These are phyloP conservation scores for Podospora conica DNA, from an alignment of 495 filamentous ascomycete genomes.

Conservation along the genomic window DNA sequence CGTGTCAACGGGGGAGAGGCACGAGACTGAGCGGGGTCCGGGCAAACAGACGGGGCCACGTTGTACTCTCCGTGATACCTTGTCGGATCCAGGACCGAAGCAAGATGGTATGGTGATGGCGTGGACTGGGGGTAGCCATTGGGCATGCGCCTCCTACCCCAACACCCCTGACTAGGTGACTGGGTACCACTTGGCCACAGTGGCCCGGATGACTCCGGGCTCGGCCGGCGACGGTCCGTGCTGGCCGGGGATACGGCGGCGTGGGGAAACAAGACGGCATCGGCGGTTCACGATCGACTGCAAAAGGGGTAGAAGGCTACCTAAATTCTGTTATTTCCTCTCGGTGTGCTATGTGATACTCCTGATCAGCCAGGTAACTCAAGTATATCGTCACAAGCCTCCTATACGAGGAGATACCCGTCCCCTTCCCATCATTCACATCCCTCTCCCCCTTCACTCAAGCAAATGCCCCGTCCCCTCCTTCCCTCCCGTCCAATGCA, in stretches of 20 bases:
- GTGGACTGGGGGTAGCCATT: neutral
- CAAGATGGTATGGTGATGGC: too few species aligned
- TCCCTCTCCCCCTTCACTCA: neutral
- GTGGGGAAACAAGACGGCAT: neutral
- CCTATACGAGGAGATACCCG: neutral
- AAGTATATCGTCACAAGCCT: neutral
- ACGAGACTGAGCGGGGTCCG: neutral
- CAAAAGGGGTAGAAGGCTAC: neutral
- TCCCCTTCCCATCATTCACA: neutral
- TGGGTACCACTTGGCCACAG: too few species aligned
- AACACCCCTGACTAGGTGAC: too few species aligned
- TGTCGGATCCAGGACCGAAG: neutral
- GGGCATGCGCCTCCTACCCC: too few species aligned
- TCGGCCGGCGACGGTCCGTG: neutral
- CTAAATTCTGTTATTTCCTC: neutral
- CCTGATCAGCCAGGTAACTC: neutral
- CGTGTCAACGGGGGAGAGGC: too few species aligned
- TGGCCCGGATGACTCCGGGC: neutral
- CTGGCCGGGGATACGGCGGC: neutral
- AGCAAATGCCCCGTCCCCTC: slow-evolving; percentile 9
- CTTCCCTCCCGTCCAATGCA: slow-evolving; percentile 57
- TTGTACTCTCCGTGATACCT: neutral
- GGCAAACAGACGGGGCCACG: neutral
- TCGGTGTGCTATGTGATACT: neutral
- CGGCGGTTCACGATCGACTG: neutral